Conservation (phyloP, 2,329 filamentous ascomycete species). For the Alternaria metachromatica region DNA sequence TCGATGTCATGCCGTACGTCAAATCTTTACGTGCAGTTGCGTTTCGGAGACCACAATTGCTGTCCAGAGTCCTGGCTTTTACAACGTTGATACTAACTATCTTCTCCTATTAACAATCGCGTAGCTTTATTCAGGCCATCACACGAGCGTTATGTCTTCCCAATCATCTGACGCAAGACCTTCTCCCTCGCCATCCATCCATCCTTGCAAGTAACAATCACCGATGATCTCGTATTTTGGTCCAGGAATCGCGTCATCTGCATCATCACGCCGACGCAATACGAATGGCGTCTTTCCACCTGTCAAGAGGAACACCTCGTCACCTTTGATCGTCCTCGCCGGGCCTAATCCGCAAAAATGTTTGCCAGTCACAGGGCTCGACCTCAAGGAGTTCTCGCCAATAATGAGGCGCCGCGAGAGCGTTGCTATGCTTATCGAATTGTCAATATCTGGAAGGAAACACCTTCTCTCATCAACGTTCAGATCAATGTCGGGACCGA, state of each 20-base stretch:
- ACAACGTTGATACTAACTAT: not conserved
- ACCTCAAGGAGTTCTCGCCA: not conserved
- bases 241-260: not conserved
- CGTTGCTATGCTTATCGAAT: not conserved
- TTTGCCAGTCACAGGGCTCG: not conserved
- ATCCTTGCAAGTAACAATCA: not conserved
- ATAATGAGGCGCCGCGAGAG: not conserved
- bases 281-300: constrained; percentile 21
- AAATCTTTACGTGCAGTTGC: not conserved
- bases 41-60: not conserved
- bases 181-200: not conserved
- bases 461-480: not conserved
- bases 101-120: too few species aligned
- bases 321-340: constrained; percentile 1
- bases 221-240: not conserved
- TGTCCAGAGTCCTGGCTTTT: not conserved
- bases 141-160: not conserved
- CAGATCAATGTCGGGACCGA: not conserved
- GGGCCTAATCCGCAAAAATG: constrained; percentile 11
- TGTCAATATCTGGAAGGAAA: not conserved
- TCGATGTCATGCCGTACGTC: not conserved
- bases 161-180: not conserved
- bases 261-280: not conserved
- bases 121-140: not conserved
- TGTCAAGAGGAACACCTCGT: constrained; percentile 13